Conservation (phyloP, 1,284 basidiomycete species). For the Ceratobasidium sp. region DNA sequence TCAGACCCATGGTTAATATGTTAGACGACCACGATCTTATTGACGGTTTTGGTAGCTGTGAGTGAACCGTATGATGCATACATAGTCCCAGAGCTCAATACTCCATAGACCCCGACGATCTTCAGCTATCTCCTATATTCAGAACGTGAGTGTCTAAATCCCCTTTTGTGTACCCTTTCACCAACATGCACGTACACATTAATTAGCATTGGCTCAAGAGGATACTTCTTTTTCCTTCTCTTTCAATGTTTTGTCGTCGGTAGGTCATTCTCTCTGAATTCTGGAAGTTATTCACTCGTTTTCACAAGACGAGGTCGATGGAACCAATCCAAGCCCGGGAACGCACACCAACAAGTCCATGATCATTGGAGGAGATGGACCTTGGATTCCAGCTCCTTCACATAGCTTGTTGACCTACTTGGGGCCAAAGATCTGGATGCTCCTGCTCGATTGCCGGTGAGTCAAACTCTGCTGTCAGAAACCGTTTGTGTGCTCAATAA, state of each 20-base stretch:
- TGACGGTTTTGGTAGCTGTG: conserved; percentile 92
- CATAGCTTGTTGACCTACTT: conserved; percentile 83
- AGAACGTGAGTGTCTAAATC: conserved; percentile 60
- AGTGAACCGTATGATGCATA: conserved; percentile 51
- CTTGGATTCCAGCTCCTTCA: conserved; percentile 80
- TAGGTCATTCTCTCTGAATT: conserved; percentile 52
- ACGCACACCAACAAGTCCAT: conserved; percentile 74
- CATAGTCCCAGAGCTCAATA: conserved; percentile 41
- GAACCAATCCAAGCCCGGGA: conserved; percentile 66
- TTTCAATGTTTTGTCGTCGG: conserved; percentile 92
- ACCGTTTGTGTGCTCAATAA: conserved; percentile 41
- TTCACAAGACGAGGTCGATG: conserved; percentile 69
- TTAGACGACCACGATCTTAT: conserved; percentile 76
- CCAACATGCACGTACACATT: conserved; percentile 5
- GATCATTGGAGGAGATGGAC: conserved; percentile 78
- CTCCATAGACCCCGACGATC: conserved; percentile 76
- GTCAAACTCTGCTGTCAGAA: too few species aligned
- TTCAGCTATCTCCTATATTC: conserved; percentile 83
- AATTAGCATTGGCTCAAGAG: conserved; percentile 67
- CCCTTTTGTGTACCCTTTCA: conserved; percentile 15
- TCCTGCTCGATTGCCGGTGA: conserved; percentile 87
- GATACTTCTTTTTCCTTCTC: conserved; percentile 90
- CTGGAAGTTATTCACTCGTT: neutral
- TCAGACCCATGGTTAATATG: conserved; percentile 71
- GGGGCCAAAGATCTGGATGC: conserved; percentile 74